A percentile compares a stretch with the other conserved stretches of the same genome.
phyloP scores from a whole-genome alignment of 805 yeast genomes.

The Hanseniaspora singularis region DNA sequence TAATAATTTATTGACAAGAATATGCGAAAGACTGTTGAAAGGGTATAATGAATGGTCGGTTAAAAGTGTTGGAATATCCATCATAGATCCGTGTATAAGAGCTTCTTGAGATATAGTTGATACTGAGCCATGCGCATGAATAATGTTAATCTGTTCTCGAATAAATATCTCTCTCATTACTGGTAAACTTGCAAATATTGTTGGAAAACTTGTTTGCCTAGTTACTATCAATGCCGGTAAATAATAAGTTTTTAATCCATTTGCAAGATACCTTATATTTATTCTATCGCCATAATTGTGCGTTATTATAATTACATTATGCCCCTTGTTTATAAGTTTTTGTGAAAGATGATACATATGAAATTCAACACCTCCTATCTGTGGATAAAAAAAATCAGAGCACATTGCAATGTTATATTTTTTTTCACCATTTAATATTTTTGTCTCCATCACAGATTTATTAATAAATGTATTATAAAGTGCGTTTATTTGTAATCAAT shows the following conservation, averaged over 20 bases:
- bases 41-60: conserved; percentile 96
- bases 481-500: no score
- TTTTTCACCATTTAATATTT: background rate
- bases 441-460: no score
- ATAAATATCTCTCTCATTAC: conserved; percentile 70
- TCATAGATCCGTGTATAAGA: conserved; percentile 76
- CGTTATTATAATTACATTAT: conserved; percentile 73
- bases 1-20: conserved; percentile 73
- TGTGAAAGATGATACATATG: conserved; percentile 88
- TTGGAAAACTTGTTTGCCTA: conserved; percentile 76
- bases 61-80: conserved; percentile 85
- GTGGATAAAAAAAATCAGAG: conserved; percentile 95
- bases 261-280: conserved; percentile 73
- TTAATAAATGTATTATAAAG: no score
- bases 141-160: conserved; percentile 74
- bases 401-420: conserved; percentile 49
- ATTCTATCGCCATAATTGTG: conserved; percentile 75
- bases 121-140: conserved; percentile 91
- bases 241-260: conserved; percentile 87
- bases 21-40: conserved; percentile 72
- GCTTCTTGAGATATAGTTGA: conserved; percentile 82
- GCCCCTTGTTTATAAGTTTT: conserved; percentile 66
- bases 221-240: conserved; percentile 72
- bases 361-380: conserved; percentile 94
- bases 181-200: conserved; percentile 82